A percentile compares a stretch with the other conserved stretches of the same genome.
Evolutionary conservation across 129 eudicot genomes (phyloP).

Genomic region (Sambucus nigra): DNA sequence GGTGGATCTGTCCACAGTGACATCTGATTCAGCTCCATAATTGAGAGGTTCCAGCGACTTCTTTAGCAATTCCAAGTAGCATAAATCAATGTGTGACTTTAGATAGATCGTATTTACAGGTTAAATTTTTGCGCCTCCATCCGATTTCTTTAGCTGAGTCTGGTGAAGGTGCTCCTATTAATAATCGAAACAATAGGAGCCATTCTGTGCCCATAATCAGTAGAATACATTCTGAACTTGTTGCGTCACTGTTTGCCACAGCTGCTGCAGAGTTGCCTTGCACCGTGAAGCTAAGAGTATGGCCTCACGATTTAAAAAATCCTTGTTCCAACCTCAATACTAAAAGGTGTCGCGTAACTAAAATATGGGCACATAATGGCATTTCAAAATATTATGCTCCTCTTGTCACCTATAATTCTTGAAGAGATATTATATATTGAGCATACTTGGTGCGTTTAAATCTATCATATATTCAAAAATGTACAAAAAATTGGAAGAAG

Average conservation of each 20-base stretch:
- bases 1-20: constrained; percentile 12
- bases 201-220: constrained; percentile 31
- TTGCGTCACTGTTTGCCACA: constrained; percentile 45
- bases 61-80: constrained; percentile 16
- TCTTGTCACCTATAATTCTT: too few relatives aligned
- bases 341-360: constrained; percentile 43
- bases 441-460: too few relatives aligned
- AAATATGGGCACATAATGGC: too few relatives aligned
- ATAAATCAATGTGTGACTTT: too few relatives aligned
- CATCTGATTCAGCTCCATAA: constrained; percentile 12
- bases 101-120: constrained; percentile 18
- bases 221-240: constrained; percentile 53
- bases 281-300: constrained; percentile 62
- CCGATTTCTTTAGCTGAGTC: constrained; percentile 1
- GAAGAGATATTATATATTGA: too few relatives aligned
- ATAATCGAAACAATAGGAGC: constrained; percentile 22
- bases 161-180: constrained; percentile 14
- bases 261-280: constrained; percentile 74
- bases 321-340: constrained; percentile 41
- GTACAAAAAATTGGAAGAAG: too few relatives aligned
- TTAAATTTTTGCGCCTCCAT: constrained; percentile 15
- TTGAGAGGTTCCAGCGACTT: constrained; percentile 10
- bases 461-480: too few relatives aligned
- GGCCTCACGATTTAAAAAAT: constrained; percentile 48
- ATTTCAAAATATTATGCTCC: too few relatives aligned